Evolutionary conservation across 805 yeast genomes (phyloP).

Genomic region (Candida coleopterorum): DNA sequence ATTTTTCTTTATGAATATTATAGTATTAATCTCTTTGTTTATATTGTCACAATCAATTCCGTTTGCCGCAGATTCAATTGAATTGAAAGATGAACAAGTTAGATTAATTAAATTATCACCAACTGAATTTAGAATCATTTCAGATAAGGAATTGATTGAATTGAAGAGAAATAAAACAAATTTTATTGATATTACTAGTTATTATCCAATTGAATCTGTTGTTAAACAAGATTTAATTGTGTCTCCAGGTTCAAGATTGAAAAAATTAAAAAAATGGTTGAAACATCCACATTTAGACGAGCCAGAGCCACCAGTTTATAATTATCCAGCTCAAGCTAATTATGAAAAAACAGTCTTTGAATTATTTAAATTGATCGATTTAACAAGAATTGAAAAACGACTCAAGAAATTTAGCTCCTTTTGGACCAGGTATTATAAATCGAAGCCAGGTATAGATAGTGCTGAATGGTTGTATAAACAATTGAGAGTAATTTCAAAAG

Average conservation of each 20-base stretch:
- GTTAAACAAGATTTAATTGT: slow-evolving; percentile 16
- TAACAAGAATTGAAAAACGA: slow-evolving; percentile 42
- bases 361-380: slow-evolving; percentile 41
- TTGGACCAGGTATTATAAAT: slow-evolving; percentile 70
- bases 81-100: background rate
- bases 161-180: slow-evolving; percentile 40
- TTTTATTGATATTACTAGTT: slow-evolving; percentile 61
- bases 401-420: slow-evolving; percentile 64
- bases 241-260: background rate
- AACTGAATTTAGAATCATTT: slow-evolving; percentile 21
- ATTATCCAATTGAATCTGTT: slow-evolving; percentile 31
- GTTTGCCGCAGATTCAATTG: background rate
- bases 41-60: background rate
- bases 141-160: slow-evolving; percentile 29
- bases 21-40: background rate
- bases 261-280: background rate
- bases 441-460: slow-evolving; percentile 62
- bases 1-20: background rate
- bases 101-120: slow-evolving; percentile 33
- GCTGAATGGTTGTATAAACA: slow-evolving; percentile 62
- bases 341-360: slow-evolving; percentile 35
- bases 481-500: slow-evolving; percentile 34
- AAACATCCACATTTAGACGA: background rate
- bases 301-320: slow-evolving; percentile 25
- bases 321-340: slow-evolving; percentile 47